Conservation (phyloP, 2,329 filamentous ascomycete genomes). For the Colletotrichum phormii region DNA sequence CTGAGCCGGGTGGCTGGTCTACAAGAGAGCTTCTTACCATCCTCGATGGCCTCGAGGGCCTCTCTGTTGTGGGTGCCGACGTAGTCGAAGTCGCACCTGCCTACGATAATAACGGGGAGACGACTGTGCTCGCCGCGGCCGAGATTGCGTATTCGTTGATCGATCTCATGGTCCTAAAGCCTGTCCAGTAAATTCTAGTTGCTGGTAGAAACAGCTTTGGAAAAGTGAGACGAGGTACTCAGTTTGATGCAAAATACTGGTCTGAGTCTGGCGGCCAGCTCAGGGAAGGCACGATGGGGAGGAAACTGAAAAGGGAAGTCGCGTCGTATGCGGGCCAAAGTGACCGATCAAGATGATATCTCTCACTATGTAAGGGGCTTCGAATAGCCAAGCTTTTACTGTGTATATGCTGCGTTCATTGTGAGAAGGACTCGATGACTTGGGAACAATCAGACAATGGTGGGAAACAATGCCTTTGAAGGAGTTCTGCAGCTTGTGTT, state of each 20-base stretch:
- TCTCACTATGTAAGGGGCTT: not conserved
- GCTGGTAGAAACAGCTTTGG: not conserved
- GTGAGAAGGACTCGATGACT: not conserved
- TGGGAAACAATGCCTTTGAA: not conserved
- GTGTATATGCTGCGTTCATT: not conserved
- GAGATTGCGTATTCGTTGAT: slow-evolving; percentile 80
- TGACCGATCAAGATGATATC: not conserved
- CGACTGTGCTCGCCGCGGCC: slow-evolving; percentile 78
- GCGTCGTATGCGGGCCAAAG: not conserved
- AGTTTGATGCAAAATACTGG: too few species aligned
- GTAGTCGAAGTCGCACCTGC: slow-evolving; percentile 83
- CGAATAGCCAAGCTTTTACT: not conserved
- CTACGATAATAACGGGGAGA: slow-evolving; percentile 80
- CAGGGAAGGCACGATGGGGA: not conserved
- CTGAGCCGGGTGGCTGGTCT: slow-evolving; percentile 85
- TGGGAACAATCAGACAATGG: not conserved
- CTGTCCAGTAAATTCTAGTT: slow-evolving; percentile 39
- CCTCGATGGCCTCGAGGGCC: slow-evolving; percentile 74
- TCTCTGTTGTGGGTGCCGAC: slow-evolving; percentile 83
- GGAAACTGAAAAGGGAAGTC: not conserved
- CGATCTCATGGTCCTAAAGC: slow-evolving; percentile 68
- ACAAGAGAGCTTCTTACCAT: slow-evolving; percentile 81
- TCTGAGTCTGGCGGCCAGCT: not conserved
- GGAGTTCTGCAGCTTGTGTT: not conserved
- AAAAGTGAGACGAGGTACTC: too few species aligned